Evolutionary conservation across 2,329 filamentous ascomycete genomes (phyloP).

Genomic region (Reticulascus tulasneorum): DNA sequence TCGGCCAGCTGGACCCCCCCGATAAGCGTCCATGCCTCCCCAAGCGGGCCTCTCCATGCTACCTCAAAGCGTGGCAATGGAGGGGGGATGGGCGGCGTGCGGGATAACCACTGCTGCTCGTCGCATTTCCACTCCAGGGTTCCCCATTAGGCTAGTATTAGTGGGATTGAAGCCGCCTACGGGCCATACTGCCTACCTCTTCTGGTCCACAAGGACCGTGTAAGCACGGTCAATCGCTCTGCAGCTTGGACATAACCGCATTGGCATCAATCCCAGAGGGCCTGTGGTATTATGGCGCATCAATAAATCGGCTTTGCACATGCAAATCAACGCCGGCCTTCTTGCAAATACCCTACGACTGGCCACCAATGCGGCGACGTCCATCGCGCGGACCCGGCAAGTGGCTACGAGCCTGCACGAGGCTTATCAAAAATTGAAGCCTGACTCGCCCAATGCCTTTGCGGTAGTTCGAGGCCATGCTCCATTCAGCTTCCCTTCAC

Average conservation of each 20-base stretch:
- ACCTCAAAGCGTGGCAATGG: slow-evolving; percentile 15
- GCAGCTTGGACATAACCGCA: too few relatives aligned
- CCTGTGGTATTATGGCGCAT: too few relatives aligned
- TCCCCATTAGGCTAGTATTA: slow-evolving; percentile 11
- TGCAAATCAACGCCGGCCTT: slow-evolving; percentile 7
- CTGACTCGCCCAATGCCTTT: slow-evolving; percentile 12
- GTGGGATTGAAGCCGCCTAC: slow-evolving; percentile 12
- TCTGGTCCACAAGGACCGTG: neutral
- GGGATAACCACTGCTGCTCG: neutral
- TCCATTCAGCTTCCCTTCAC: slow-evolving; percentile 2
- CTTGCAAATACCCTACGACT: slow-evolving; percentile 7
- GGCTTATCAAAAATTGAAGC: slow-evolving; percentile 12
- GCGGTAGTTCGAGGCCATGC: neutral
- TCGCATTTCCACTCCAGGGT: too few relatives aligned
- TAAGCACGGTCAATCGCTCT: too few relatives aligned
- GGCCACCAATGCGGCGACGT: slow-evolving; percentile 7
- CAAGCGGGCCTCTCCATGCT: too few relatives aligned
- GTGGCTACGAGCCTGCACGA: slow-evolving; percentile 4
- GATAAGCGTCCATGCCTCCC: too few relatives aligned
- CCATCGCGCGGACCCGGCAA: slow-evolving; percentile 4
- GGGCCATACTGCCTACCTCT: slow-evolving; percentile 5
- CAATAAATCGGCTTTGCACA: too few relatives aligned
- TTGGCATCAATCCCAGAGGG: too few relatives aligned
- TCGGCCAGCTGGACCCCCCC: too few relatives aligned
- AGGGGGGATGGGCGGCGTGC: slow-evolving; percentile 5